Base-by-base conservation (phyloP, 1,284 basidiomycete genomes). In the Papiliotrema fonsecae region DNA sequence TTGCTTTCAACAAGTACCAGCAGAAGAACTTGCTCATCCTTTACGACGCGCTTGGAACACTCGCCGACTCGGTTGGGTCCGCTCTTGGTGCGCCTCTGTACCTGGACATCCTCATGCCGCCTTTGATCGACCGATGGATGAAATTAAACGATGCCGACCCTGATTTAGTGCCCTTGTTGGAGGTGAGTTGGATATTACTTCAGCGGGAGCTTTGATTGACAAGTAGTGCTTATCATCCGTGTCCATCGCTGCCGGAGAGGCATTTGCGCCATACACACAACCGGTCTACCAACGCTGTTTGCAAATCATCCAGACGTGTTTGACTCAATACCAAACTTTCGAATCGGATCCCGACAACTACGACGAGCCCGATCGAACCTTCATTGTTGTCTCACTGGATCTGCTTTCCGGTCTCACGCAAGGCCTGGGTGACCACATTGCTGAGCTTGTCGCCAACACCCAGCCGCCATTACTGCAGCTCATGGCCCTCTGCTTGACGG, bases 11-110 rank as follows among this genome's bases (percentile, higher is more conserved):
- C 56, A 97, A 96, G 75, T 99, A 99, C 72, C 94, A 99, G 71
- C 92, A 97, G 73, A 98, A 98, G 82, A 99, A 99, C 70, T 84
- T 98, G 80, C 80, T 99, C 56, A 98, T 98, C 58, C 76, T 99
- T 32, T 98, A 98, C 70, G 96, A 99, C 69, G 96, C 96, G 13
- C 86, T 99, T 49, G 94, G 96, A 5, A 98, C 96, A 1, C 78
- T 99, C 16, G 96, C 96, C 3, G 96, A 99, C 69, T 90, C 92
- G 14, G 94, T 99, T 32, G 93, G 92, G 7, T 71, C 82, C 37
- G 88, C 90, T 6, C 76, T 99, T 51, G 87, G 89, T 64, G 87
- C 88, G 61, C 82, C 88, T 1, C 77, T 83, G 18, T 94, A 88
- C 67, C 86, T 98, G 51, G 87, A 97, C 49, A 92, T 97, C 54